Evolutionary conservation across 2,329 filamentous ascomycete species (phyloP).

Genomic region (Venturia oleaginea): DNA sequence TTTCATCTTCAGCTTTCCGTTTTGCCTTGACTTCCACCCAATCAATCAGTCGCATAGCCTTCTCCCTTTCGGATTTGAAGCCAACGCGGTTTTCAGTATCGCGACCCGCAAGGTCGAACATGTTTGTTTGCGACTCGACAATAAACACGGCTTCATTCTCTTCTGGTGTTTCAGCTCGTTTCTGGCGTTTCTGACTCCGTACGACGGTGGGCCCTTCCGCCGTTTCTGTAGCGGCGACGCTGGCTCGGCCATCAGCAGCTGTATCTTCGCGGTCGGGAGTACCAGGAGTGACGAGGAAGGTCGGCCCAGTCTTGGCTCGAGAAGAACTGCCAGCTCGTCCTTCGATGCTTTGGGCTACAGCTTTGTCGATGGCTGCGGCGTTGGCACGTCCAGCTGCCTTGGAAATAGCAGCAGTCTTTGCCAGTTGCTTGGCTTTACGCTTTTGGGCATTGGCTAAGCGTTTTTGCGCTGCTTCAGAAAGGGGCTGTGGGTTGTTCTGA

Average conservation of each 20-base stretch:
- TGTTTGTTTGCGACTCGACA: slow-evolving; percentile 57
- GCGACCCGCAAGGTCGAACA: slow-evolving; percentile 61
- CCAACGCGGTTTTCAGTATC: slow-evolving; percentile 11
- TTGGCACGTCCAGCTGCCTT: background rate
- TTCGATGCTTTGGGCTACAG: slow-evolving; percentile 5
- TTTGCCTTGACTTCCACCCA: slow-evolving; percentile 37
- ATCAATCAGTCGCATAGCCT: slow-evolving; percentile 61
- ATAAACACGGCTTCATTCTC: slow-evolving; percentile 53
- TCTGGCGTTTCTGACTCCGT: slow-evolving; percentile 15
- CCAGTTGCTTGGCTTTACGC: slow-evolving; percentile 10
- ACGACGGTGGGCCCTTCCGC: background rate
- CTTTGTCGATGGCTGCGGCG: slow-evolving; percentile 5
- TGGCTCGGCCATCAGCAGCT: background rate
- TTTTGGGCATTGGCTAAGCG: slow-evolving; percentile 10
- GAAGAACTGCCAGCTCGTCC: slow-evolving; percentile 10
- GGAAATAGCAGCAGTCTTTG: background rate
- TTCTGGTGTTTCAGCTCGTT: slow-evolving; percentile 49
- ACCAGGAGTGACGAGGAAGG: background rate
- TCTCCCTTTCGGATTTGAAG: slow-evolving; percentile 56
- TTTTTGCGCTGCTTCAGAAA: background rate
- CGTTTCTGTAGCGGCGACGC: background rate
- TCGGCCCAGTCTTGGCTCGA: background rate
- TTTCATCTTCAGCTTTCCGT: slow-evolving; percentile 24
- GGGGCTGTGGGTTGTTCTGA: background rate
- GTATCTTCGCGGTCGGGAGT: background rate